A percentile compares a stretch with the other conserved stretches of the same genome.
These are phyloP conservation scores for Backusella parvicylindrica DNA, from an alignment of 192 early-diverging fungal species.

Conservation along the genomic window DNA sequence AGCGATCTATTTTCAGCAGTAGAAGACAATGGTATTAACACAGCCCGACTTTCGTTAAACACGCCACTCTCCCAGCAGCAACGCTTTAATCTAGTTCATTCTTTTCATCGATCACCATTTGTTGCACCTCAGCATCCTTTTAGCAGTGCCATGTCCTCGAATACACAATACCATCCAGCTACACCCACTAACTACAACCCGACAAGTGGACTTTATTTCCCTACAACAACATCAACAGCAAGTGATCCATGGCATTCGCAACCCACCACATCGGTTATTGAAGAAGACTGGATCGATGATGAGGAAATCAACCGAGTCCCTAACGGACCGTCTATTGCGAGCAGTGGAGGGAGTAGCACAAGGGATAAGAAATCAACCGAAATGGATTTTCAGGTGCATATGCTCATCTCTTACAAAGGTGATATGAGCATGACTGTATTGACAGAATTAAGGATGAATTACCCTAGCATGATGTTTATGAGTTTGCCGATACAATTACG, in stretches of 20 bases:
- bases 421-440: slow-evolving; percentile 67
- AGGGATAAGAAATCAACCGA: slow-evolving; percentile 26
- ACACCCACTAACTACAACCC: neutral
- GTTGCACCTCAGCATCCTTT: slow-evolving; percentile 39
- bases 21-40: slow-evolving; percentile 21
- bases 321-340: neutral
- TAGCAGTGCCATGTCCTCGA: neutral
- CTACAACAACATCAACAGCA: neutral
- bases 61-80: slow-evolving; percentile 21
- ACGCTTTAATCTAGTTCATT: slow-evolving; percentile 23
- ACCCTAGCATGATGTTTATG: slow-evolving; percentile 71
- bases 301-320: slow-evolving; percentile 4
- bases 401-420: slow-evolving; percentile 65
- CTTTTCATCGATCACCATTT: slow-evolving; percentile 35
- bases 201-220: neutral
- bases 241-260: neutral
- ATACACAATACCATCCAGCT: neutral
- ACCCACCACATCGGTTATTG: neutral
- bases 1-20: slow-evolving; percentile 13
- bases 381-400: slow-evolving; percentile 65
- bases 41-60: neutral
- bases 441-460: slow-evolving; percentile 72
- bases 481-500: slow-evolving; percentile 66
- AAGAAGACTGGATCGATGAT: slow-evolving; percentile 33
- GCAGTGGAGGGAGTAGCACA: neutral